Percentiles rank a stretch among this genome's conserved stretches.
Conservation (phyloP, 2,329 filamentous ascomycete species). For the Fusarium vanettenii region DNA sequence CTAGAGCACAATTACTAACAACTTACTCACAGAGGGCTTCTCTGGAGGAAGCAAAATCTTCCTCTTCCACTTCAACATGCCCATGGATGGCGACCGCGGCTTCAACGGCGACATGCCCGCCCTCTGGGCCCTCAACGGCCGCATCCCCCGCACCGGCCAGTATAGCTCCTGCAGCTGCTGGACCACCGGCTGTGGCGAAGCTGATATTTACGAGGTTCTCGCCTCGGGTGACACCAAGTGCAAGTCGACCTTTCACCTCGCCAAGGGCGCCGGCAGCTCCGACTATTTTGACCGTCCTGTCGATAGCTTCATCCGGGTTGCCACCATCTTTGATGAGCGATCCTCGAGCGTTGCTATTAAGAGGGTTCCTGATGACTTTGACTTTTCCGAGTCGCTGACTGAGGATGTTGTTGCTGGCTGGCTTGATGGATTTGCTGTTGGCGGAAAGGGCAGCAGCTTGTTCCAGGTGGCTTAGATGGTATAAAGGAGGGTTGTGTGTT, state of each 20-base stretch:
- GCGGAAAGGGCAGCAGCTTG: constrained; percentile 34
- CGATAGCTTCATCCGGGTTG: constrained; percentile 69
- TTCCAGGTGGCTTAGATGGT: constrained; percentile 29
- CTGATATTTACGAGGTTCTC: constrained; percentile 81
- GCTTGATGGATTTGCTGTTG: constrained; percentile 39
- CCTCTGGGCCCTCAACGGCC: constrained; percentile 80
- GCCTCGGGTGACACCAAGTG: constrained; percentile 71
- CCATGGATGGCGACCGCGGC: constrained; percentile 63
- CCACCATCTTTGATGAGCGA: constrained; percentile 68
- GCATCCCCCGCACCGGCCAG: constrained; percentile 76
- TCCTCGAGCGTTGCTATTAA: constrained; percentile 67
- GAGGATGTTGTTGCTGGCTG: constrained; percentile 52
- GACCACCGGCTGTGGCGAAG: constrained; percentile 75
- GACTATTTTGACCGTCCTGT: constrained; percentile 79
- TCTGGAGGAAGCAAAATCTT: constrained; percentile 77
- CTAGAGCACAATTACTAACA: constrained; percentile 5
- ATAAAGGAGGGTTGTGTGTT: background rate
- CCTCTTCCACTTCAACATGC: constrained; percentile 80
- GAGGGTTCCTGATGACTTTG: constrained; percentile 55
- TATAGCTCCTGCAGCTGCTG: constrained; percentile 81
- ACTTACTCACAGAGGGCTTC: constrained; percentile 71
- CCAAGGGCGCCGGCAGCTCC: constrained; percentile 71
- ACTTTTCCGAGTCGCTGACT: constrained; percentile 55
- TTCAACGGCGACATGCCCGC: constrained; percentile 76
- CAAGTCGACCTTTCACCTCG: constrained; percentile 77